Conservation (phyloP, 2,329 filamentous ascomycete genomes). For the Fusarium sublunatum region DNA sequence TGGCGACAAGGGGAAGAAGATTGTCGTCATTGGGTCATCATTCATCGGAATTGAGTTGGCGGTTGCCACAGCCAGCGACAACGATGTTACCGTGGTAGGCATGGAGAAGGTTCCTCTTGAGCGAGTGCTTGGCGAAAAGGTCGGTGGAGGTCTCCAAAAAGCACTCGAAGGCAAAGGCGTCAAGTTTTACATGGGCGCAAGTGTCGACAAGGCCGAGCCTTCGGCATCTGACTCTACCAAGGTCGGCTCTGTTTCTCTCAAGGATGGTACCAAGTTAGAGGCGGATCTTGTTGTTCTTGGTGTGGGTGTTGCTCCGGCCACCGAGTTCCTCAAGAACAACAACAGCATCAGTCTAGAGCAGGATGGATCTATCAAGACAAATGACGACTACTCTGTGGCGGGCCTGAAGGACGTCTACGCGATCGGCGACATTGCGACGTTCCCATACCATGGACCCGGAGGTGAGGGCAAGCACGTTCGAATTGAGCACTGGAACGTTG, state of each 20-base stretch:
- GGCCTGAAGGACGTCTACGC: slow-evolving; percentile 88
- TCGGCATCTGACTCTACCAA: slow-evolving; percentile 73
- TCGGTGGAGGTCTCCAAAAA: slow-evolving; percentile 84
- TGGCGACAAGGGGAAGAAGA: slow-evolving; percentile 86
- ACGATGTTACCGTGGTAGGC: slow-evolving; percentile 86
- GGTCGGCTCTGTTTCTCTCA: slow-evolving; percentile 83
- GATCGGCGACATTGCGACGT: slow-evolving; percentile 94
- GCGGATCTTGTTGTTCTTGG: slow-evolving; percentile 93
- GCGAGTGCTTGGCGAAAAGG: slow-evolving; percentile 82
- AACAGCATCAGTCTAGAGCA: slow-evolving; percentile 75
- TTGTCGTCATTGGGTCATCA: slow-evolving; percentile 90
- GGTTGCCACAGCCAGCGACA: slow-evolving; percentile 81
- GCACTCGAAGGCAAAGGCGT: slow-evolving; percentile 86
- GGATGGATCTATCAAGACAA: slow-evolving; percentile 86
- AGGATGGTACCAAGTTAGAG: slow-evolving; percentile 85
- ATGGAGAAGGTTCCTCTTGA: slow-evolving; percentile 89
- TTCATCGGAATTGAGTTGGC: slow-evolving; percentile 99
- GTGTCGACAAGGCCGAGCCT: slow-evolving; percentile 84
- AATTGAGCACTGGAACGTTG: slow-evolving; percentile 99
- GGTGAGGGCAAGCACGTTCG: slow-evolving; percentile 78
- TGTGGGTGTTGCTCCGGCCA: slow-evolving; percentile 88
- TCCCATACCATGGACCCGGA: slow-evolving; percentile 91
- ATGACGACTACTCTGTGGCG: slow-evolving; percentile 81
- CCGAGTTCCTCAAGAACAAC: slow-evolving; percentile 82
- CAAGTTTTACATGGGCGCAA: slow-evolving; percentile 85